Conservation (phyloP, 2,329 filamentous ascomycete species). For the Coniochaeta ligniaria region DNA sequence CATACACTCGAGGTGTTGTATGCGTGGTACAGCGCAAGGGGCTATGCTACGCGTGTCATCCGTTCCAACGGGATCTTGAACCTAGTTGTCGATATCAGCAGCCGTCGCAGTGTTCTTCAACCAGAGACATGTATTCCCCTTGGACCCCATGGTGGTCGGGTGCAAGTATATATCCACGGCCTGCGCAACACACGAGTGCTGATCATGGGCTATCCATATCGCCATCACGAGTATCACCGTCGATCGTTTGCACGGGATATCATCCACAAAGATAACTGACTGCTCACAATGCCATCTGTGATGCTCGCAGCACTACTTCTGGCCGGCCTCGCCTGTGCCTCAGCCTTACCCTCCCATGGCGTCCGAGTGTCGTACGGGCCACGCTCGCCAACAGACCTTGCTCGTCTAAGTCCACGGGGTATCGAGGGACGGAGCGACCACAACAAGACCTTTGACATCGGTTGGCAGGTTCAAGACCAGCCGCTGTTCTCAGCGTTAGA, state of each 20-base stretch:
- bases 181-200: not conserved
- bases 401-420: not conserved
- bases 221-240: not conserved
- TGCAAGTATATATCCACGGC: not conserved
- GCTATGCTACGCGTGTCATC: not conserved
- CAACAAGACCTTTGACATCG: slow-evolving; percentile 1
- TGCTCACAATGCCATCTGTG: not conserved
- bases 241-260: not conserved
- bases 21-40: not conserved
- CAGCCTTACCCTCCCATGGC: not conserved
- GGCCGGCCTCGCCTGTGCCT: not conserved
- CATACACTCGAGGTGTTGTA: not conserved
- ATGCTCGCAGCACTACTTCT: not conserved
- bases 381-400: not conserved
- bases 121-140: not conserved
- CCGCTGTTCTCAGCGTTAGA: not conserved
- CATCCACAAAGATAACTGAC: not conserved
- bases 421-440: not conserved
- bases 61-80: not conserved
- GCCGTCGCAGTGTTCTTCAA: not conserved
- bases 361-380: not conserved
- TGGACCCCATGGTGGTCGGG: not conserved
- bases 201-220: not conserved
- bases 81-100: not conserved
- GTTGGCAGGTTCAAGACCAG: not conserved